Percentiles rank a stretch among this genome's conserved stretches.
phyloP scores from a whole-genome alignment of 2,329 filamentous ascomycete genomes.

The Chrysoporthe puriensis region DNA sequence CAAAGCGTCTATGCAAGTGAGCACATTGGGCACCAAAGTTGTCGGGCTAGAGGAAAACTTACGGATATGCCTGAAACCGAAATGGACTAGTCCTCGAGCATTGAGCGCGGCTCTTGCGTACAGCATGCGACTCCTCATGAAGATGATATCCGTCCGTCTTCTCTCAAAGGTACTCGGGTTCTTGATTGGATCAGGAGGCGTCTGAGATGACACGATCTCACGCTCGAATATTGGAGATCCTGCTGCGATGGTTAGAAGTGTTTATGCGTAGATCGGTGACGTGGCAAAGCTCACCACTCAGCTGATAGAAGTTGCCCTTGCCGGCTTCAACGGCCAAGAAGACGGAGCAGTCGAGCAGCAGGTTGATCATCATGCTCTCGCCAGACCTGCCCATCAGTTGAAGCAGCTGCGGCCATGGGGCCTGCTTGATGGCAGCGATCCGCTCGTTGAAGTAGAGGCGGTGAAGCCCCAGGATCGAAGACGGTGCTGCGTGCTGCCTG shows the following conservation, averaged over 20 bases:
- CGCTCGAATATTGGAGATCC: conserved; percentile 26
- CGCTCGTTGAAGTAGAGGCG: conserved; percentile 70
- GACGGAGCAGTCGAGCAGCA: conserved; percentile 77
- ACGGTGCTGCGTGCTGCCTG: conserved; percentile 32
- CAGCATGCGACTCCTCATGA: conserved; percentile 83
- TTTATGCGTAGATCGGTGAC: conserved; percentile 27
- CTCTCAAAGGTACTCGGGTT: conserved; percentile 29
- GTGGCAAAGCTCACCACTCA: conserved; percentile 65
- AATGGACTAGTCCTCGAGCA: conserved; percentile 66
- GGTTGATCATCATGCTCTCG: conserved; percentile 75
- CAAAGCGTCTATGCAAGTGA: conserved; percentile 67
- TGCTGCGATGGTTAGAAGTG: conserved; percentile 3
- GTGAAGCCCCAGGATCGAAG: conserved; percentile 66
- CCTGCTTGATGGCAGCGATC: conserved; percentile 67
- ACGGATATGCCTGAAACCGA: conserved; percentile 84
- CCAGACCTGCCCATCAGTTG: conserved; percentile 74
- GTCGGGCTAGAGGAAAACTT: conserved; percentile 41
- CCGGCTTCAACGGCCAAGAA: conserved; percentile 67
- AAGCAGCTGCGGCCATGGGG: conserved; percentile 77
- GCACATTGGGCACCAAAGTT: background rate
- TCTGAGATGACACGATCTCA: conserved; percentile 8
- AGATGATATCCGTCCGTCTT: conserved; percentile 64
- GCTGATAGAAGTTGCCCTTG: conserved; percentile 72
- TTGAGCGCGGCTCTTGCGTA: conserved; percentile 79
- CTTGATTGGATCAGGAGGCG: conserved; percentile 14